A percentile compares a stretch with the other conserved stretches of the same genome.
These are phyloP conservation scores for Cornus controversa DNA, from an alignment of 148 eudicot species.

Conservation along the genomic window DNA sequence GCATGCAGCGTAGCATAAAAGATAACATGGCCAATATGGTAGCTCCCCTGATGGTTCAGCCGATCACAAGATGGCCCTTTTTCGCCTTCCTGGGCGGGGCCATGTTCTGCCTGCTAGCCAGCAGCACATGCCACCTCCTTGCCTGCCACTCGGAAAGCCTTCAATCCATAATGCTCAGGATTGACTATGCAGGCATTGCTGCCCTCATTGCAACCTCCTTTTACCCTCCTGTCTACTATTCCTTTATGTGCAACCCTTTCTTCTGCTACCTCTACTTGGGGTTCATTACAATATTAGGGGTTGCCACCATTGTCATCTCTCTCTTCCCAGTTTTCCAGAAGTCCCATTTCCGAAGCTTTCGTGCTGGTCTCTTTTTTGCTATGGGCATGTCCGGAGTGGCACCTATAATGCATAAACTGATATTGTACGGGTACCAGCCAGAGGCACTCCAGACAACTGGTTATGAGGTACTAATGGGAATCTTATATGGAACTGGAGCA, in stretches of 20 bases:
- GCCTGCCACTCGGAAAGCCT: neutral
- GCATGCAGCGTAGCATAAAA: neutral
- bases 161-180: conserved; percentile 10
- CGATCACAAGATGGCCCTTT: neutral
- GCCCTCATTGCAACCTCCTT: conserved; percentile 47
- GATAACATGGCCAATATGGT: neutral
- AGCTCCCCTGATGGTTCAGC: neutral
- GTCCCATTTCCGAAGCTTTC: conserved; percentile 36
- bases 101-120: neutral
- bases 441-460: conserved; percentile 25
- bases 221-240: conserved; percentile 50
- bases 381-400: conserved; percentile 51
- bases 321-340: conserved; percentile 38
- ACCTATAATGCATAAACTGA: conserved; percentile 42
- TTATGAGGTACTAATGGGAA: conserved; percentile 19
- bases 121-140: neutral
- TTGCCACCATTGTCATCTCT: conserved; percentile 34
- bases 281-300: conserved; percentile 39
- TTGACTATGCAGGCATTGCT: conserved; percentile 51
- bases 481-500: conserved; percentile 39
- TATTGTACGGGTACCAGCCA: conserved; percentile 28
- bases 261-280: conserved; percentile 39
- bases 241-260: conserved; percentile 44
- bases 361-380: conserved; percentile 43
- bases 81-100: neutral